These are phyloP conservation scores for Calonectria pteridis DNA, from an alignment of 2,329 filamentous ascomycete species.

Conservation along the genomic window DNA sequence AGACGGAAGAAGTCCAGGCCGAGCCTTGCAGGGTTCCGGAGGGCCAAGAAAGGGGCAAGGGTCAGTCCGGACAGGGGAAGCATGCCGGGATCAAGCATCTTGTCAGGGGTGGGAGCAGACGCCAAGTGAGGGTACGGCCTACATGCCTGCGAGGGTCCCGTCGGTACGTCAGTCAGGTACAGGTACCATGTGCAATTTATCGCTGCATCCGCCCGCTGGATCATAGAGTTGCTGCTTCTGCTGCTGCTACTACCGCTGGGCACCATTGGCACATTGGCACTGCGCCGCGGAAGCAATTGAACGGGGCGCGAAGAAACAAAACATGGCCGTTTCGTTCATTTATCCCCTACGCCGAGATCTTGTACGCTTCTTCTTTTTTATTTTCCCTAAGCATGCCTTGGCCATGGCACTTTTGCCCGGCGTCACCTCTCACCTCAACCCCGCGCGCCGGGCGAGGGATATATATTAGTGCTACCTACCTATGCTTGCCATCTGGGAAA, in stretches of 20 bases:
- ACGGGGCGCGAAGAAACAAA: not conserved
- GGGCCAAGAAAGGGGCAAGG: slow-evolving; percentile 11
- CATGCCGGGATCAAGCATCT: slow-evolving; percentile 4
- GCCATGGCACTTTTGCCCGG: not conserved
- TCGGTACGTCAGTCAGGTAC: slow-evolving; percentile 2
- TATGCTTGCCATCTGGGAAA: slow-evolving; percentile 9
- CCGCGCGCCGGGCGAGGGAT: slow-evolving; percentile 20
- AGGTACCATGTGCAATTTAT: slow-evolving; percentile 1
- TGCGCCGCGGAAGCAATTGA: not conserved
- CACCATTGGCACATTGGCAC: not conserved
- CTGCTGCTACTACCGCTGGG: not conserved
- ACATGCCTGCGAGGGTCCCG: not conserved
- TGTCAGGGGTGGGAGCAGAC: slow-evolving; percentile 8
- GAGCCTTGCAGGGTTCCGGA: not conserved
- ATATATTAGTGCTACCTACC: slow-evolving; percentile 1
- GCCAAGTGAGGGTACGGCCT: not conserved
- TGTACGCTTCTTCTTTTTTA: not conserved
- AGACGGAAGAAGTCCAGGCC: slow-evolving; percentile 9
- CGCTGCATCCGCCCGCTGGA: not conserved
- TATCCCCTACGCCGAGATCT: not conserved
- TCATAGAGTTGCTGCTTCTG: not conserved
- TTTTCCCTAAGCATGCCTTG: not conserved
- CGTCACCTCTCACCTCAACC: not conserved
- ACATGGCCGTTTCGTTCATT: not conserved
- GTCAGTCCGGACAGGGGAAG: not conserved